phyloP scores from a whole-genome alignment of 2,329 filamentous ascomycete genomes.

The Epichloe aotearoae region DNA sequence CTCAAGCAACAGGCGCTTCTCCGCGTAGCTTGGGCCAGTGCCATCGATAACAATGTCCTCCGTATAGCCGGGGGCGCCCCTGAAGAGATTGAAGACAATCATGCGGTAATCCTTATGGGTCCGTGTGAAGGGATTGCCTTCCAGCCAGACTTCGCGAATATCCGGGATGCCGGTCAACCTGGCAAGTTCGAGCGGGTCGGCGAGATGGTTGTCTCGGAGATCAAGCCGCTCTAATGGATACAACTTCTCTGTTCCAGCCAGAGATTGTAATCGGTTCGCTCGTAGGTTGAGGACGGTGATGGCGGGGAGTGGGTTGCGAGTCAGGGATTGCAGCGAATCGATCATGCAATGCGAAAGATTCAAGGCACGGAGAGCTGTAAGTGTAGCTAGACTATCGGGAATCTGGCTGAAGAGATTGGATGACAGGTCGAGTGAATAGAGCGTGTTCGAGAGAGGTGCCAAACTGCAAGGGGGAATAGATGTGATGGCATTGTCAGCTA shows the following conservation, averaged over 20 bases:
- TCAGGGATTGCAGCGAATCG: conserved; percentile 77
- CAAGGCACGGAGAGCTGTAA: conserved; percentile 79
- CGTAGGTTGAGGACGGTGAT: conserved; percentile 88
- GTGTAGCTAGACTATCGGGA: conserved; percentile 73
- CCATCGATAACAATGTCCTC: conserved; percentile 87
- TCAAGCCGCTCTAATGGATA: conserved; percentile 83
- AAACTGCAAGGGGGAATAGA: conserved; percentile 64
- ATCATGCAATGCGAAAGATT: conserved; percentile 98
- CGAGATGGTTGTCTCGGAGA: conserved; percentile 76
- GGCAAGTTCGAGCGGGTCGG: conserved; percentile 84
- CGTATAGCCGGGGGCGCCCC: conserved; percentile 74
- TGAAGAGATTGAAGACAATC: conserved; percentile 92
- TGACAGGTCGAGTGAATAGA: conserved; percentile 87
- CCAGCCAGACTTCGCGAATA: conserved; percentile 83
- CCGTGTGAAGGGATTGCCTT: conserved; percentile 82
- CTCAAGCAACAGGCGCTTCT: conserved; percentile 74
- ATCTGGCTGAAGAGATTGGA: conserved; percentile 89
- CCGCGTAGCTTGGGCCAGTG: conserved; percentile 67
- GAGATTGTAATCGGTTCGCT: conserved; percentile 71
- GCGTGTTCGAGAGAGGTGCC: conserved; percentile 68
- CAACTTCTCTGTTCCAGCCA: conserved; percentile 81
- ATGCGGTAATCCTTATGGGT: conserved; percentile 77
- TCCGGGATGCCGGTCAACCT: conserved; percentile 83
- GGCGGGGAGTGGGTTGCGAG: conserved; percentile 74
- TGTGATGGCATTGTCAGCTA: conserved; percentile 84